A percentile compares a stretch with the other conserved stretches of the same genome.
Evolutionary conservation across 306 rosid genomes (phyloP).

Genomic region (Vigna hirtella): DNA sequence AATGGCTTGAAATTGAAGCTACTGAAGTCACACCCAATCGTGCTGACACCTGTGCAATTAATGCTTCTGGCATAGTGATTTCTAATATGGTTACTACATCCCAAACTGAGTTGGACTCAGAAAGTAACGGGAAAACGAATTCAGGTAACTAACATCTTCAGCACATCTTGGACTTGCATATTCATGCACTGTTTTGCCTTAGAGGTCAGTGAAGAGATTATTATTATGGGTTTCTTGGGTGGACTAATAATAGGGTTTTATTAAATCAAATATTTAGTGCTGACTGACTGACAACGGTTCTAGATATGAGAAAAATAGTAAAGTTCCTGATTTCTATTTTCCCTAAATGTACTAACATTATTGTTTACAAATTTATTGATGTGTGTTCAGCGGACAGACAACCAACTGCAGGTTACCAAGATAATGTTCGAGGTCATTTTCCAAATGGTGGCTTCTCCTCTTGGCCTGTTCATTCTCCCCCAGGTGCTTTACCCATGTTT

Average conservation of each 20-base stretch:
- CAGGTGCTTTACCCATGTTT: slow-evolving; percentile 69
- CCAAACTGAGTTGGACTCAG: slow-evolving; percentile 55
- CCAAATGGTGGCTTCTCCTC: slow-evolving; percentile 75
- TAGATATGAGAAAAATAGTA: background rate
- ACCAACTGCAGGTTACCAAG: slow-evolving; percentile 66
- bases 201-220: background rate
- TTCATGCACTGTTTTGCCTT: background rate
- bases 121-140: slow-evolving; percentile 59
- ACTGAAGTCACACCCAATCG: slow-evolving; percentile 63
- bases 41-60: slow-evolving; percentile 64
- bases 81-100: slow-evolving; percentile 53
- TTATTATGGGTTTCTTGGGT: slow-evolving; percentile 5
- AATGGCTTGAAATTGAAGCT: slow-evolving; percentile 85
- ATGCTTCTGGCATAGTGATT: slow-evolving; percentile 66
- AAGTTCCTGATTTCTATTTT: background rate
- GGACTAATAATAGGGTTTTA: background rate
- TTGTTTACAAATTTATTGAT: slow-evolving; percentile 55
- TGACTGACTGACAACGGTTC: slow-evolving; percentile 1
- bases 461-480: slow-evolving; percentile 83
- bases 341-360: slow-evolving; percentile 36
- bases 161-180: slow-evolving; percentile 17
- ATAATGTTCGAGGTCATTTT: slow-evolving; percentile 74
- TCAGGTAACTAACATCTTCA: slow-evolving; percentile 56
- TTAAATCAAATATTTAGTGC: background rate
- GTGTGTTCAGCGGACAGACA: slow-evolving; percentile 57